Conservation (phyloP, 495 filamentous ascomycete genomes). For the Glarea lozoyensis region DNA sequence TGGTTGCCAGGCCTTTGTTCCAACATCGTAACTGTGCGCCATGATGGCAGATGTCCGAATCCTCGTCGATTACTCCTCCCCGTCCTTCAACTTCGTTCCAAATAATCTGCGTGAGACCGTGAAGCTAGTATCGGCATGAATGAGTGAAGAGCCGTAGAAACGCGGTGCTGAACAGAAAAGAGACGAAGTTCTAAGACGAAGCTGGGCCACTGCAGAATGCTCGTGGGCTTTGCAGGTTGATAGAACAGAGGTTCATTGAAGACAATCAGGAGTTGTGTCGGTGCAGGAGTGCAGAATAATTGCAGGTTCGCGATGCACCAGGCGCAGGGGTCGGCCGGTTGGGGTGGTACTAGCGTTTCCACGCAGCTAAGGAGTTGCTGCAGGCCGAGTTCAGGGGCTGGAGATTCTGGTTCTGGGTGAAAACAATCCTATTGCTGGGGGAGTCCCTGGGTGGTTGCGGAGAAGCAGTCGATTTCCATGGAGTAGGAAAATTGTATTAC, state of each 20-base stretch:
- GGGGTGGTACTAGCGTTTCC: no score
- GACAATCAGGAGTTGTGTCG: neutral
- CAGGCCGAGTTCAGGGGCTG: neutral
- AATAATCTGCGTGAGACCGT: slow-evolving; percentile 7
- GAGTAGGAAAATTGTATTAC: neutral
- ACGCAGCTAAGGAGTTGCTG: no score
- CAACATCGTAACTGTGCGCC: slow-evolving; percentile 96
- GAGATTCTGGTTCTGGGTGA: no score
- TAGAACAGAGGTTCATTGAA: slow-evolving; percentile 2
- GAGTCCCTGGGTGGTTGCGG: neutral
- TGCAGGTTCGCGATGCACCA: neutral
- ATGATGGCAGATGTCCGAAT: slow-evolving; percentile 35
- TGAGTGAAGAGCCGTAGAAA: slow-evolving; percentile 3
- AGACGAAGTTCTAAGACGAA: neutral
- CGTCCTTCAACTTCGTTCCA: slow-evolving; percentile 11
- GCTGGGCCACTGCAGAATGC: neutral
- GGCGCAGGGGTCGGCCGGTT: no score
- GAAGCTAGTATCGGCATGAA: slow-evolving; percentile 18
- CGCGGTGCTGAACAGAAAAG: neutral
- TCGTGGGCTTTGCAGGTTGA: slow-evolving; percentile 3
- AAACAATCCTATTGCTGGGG: no score
- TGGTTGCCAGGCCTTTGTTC: slow-evolving; percentile 96
- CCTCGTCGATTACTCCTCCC: slow-evolving; percentile 7
- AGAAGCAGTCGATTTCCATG: neutral
- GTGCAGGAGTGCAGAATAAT: slow-evolving; percentile 1